Conservation (phyloP, 2,329 filamentous ascomycete genomes). For the Fusarium aywerte region DNA sequence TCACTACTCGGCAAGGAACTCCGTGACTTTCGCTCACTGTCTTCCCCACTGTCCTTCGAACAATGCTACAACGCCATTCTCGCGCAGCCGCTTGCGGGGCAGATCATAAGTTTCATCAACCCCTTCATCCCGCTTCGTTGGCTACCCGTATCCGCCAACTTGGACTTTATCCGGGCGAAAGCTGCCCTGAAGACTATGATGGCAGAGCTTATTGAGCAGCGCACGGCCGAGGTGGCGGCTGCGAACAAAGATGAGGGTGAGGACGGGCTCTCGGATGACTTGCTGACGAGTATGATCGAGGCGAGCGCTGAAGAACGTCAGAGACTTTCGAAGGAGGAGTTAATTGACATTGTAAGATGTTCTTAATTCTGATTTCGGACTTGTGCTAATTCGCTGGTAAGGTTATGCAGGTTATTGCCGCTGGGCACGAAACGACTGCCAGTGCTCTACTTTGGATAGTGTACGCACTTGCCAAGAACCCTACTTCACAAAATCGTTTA, state of each 20-base stretch:
- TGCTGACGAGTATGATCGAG: constrained; percentile 31
- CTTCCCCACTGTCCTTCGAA: constrained; percentile 14
- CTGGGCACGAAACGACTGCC: constrained; percentile 28
- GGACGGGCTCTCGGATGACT: constrained; percentile 5
- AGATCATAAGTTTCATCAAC: constrained; percentile 26
- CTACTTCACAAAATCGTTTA: background rate
- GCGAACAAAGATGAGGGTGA: background rate
- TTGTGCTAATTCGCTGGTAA: background rate
- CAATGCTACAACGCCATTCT: constrained; percentile 22
- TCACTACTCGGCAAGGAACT: constrained; percentile 15
- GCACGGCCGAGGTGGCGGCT: constrained; percentile 1
- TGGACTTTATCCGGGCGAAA: constrained; percentile 20
- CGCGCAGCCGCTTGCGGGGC: constrained; percentile 7
- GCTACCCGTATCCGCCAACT: constrained; percentile 18
- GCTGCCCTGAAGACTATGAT: constrained; percentile 17
- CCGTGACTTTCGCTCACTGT: constrained; percentile 1
- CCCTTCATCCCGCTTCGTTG: constrained; percentile 20
- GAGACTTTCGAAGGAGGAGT: constrained; percentile 20
- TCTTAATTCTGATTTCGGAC: fast-evolving
- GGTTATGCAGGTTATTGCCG: constrained; percentile 31
- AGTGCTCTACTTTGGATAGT: constrained; percentile 9
- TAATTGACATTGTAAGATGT: constrained; percentile 23
- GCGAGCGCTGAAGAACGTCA: constrained; percentile 10
- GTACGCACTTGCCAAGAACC: constrained; percentile 15
- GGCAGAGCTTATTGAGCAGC: constrained; percentile 18